phyloP scores from a whole-genome alignment of 2,329 filamentous ascomycete genomes.

The Pyrenochaeta sp. region DNA sequence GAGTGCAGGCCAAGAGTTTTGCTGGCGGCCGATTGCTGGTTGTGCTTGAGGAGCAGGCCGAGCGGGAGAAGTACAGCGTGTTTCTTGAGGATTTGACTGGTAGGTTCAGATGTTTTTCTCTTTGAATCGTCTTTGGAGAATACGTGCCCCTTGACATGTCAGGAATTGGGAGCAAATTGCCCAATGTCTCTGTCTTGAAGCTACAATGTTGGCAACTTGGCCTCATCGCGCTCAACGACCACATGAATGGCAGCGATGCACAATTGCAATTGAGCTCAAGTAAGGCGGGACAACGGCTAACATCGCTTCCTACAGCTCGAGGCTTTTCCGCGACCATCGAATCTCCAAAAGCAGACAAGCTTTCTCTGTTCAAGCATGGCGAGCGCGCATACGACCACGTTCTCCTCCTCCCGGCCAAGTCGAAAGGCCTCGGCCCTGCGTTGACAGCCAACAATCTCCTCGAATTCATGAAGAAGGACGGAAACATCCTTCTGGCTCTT shows the following conservation, averaged over 20 bases:
- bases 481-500: constrained; percentile 88
- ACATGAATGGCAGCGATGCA: neutral
- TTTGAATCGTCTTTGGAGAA: neutral
- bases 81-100: constrained; percentile 78
- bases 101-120: constrained; percentile 50
- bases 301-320: constrained; percentile 65
- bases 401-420: constrained; percentile 84
- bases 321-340: constrained; percentile 83
- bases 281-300: constrained; percentile 10
- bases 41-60: constrained; percentile 80
- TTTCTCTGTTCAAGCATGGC: constrained; percentile 84
- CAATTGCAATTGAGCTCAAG: constrained; percentile 3
- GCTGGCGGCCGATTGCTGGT: constrained; percentile 83
- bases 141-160: neutral
- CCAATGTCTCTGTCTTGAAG: too few species aligned
- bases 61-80: constrained; percentile 82
- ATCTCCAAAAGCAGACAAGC: constrained; percentile 60
- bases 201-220: constrained; percentile 22
- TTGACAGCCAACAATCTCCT: constrained; percentile 86
- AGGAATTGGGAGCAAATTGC: too few species aligned
- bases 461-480: constrained; percentile 88
- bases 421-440: constrained; percentile 90
- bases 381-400: constrained; percentile 92
- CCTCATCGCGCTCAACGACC: constrained; percentile 1
- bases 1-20: constrained; percentile 78